Percentiles rank a stretch among this genome's conserved stretches.
phyloP scores from a whole-genome alignment of 78 protist genomes.

The Polysphondylium violaceum region DNA sequence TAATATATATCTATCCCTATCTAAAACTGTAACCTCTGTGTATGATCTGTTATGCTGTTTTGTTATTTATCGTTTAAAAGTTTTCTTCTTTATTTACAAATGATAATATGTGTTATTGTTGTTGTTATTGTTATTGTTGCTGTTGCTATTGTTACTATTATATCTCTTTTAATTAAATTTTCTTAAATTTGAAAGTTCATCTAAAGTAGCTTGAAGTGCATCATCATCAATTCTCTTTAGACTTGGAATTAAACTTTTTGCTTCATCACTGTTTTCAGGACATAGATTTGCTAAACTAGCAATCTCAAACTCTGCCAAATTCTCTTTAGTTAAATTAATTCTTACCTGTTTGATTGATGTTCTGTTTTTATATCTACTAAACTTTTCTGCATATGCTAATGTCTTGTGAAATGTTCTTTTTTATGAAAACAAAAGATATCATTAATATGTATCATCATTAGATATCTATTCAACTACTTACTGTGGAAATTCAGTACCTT shows the following conservation, averaged over 20 bases:
- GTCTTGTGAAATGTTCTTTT: constrained; percentile 75
- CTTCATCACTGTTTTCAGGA: constrained; percentile 68
- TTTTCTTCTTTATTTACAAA: too few species aligned
- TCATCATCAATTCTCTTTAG: constrained; percentile 41
- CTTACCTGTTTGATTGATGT: constrained; percentile 73
- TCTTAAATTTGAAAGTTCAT: constrained; percentile 69
- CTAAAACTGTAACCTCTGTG: too few species aligned
- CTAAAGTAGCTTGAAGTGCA: constrained; percentile 62
- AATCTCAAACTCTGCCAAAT: constrained; percentile 59
- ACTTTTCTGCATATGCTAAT: constrained; percentile 75
- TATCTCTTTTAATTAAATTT: constrained; percentile 32
- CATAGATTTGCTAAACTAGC: constrained; percentile 77
- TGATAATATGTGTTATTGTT: not conserved
- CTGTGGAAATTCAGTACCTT: constrained; percentile 65
- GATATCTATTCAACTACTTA: too few species aligned
- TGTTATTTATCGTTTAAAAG: too few species aligned
- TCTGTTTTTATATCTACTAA: constrained; percentile 70
- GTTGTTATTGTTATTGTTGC: not conserved
- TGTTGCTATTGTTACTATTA: not conserved
- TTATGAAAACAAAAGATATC: too few species aligned
- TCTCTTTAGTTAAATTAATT: constrained; percentile 36
- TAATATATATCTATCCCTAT: too few species aligned
- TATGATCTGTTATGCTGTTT: too few species aligned
- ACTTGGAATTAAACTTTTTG: constrained; percentile 70
- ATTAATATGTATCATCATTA: too few species aligned